Evolutionary conservation across 805 yeast species (phyloP), one percentile per base, ranked within the genome.

Genomic region (Barnettozyma californica): DNA sequence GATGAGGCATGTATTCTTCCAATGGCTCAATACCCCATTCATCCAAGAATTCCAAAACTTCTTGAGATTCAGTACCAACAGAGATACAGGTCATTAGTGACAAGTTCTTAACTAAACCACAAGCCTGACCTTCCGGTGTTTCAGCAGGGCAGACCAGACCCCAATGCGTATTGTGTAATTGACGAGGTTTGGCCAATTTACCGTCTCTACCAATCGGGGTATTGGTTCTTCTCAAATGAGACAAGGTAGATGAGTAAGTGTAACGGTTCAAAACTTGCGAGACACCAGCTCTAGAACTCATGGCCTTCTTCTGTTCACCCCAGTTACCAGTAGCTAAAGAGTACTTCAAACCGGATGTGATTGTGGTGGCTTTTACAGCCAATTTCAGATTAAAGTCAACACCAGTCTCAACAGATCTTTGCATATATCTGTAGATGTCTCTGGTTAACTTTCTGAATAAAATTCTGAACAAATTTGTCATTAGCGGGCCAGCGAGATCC

Each of bases 231-330:
- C 99, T 84, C 72, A 94, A 84, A 76, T 94, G 99, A 48, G 99
- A 94, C 63, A 94, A 75, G 2, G 99, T 94, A n/a, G 99, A 94
- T 2, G 98, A 89, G 68, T 94, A 94, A 6, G 99, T 94, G 71
- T 94, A 94, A 73, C 99, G 82, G 69, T 94, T 94, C 69, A 94
- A 78, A 57, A 94, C 99, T 75, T 94, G 99, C 25, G 98, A 92
- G 42, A 95, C 99, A 80, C 99, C 99, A 6, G 99, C 99, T 68
- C 96, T 84, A 18, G 97, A 84, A 53, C 94, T 83, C 99, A 94
- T 94, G 13, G 98, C 97, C 69, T 94, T 94, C 83, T 91, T 92
- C 68, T 94, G 99, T 70, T 94, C 99, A 74, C 99, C 99, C 99
- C 99, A 94, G 74, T 94, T 94, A 77, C 99, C 99, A 14, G 99